Evolutionary conservation across 768 basidiomycete species (phyloP), one percentile per base, ranked within the genome.

Genomic region (Lyophyllum decastes): DNA sequence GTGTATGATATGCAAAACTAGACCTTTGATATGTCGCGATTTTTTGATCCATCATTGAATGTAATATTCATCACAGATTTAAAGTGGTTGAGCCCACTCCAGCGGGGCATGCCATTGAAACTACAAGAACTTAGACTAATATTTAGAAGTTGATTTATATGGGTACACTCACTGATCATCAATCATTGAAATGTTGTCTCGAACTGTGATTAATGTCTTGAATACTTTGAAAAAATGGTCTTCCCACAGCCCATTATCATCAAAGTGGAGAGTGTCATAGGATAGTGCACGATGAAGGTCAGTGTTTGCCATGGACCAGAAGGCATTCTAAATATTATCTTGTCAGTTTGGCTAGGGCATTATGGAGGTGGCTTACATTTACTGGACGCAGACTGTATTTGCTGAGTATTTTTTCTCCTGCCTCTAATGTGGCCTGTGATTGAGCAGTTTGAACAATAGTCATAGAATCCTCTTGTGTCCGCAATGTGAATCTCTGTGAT

Each of bases 261-360:
- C 64, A 16, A 60, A 64, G 59, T 81, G 79, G 14, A 81, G 66
- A 1, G 60, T 64, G 60, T 82, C 78, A 53, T 71, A 79, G 4
- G 73, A 76, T 2, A 73, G 27, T 24, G 74, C 70, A 10, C 38
- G 26, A 51, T 76, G 61, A 10, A 72, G 71, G 56, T 78, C 74
- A 8, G 73, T 75, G 49, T 67, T 35, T 22, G 17, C 41, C 17
- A 81, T 38, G 0, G 33, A 43, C 76, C 77, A 80, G 57, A 81
- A 80, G 4, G 72, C 68, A 68, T 78, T 81, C 78, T 78, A 49
- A 35, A 33, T 33, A n/a, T 33, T 33, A 33, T 33, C 30, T 33
- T 33, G 30, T 33, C 30, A 33, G 30, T 33, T 11, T 11, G 6
- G 30, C 30, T 6, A 47, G 10, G 14, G 24, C 34, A 44, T 2